These are phyloP conservation scores for Pluteus cervinus DNA, from an alignment of 768 basidiomycete genomes.

Conservation along the genomic window DNA sequence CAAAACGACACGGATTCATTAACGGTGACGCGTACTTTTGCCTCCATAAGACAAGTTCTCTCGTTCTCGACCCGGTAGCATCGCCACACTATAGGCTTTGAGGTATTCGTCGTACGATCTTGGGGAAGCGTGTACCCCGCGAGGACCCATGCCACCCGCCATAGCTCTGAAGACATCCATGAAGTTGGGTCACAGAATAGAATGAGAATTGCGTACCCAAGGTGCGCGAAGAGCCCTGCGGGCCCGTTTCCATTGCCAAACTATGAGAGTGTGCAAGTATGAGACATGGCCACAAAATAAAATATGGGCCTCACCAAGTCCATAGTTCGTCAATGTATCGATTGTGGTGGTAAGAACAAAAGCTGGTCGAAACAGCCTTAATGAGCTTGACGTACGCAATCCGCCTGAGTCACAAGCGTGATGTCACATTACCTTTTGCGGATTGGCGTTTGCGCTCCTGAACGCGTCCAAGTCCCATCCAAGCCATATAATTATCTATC, in stretches of 20 bases:
- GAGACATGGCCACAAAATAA: conserved; percentile 4
- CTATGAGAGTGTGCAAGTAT: conserved; percentile 16
- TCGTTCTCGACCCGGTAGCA: conserved; percentile 81
- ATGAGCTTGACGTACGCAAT: conserved; percentile 15
- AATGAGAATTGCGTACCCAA: conserved; percentile 38
- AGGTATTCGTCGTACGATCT: conserved; percentile 87
- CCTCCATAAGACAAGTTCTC: conserved; percentile 95
- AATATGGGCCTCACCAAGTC: conserved; percentile 45
- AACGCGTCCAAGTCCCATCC: no score
- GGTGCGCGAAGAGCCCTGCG: conserved; percentile 57
- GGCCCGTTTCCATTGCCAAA: conserved; percentile 46
- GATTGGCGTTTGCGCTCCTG: no score
- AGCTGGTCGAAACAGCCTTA: no score
- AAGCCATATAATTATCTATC: no score
- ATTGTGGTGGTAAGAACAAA: no score
- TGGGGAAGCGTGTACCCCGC: conserved; percentile 47
- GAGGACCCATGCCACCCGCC: conserved; percentile 41
- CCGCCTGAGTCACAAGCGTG: conserved; percentile 23
- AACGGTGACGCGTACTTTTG: conserved; percentile 59
- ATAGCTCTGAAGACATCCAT: conserved; percentile 57
- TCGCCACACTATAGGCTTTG: conserved; percentile 92
- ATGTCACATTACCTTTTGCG: conserved; percentile 26
- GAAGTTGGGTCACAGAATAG: no score
- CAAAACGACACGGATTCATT: conserved; percentile 6
- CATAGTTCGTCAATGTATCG: no score